Conservation (phyloP, 2,329 filamentous ascomycete species). For the Claviceps lovelessii region DNA sequence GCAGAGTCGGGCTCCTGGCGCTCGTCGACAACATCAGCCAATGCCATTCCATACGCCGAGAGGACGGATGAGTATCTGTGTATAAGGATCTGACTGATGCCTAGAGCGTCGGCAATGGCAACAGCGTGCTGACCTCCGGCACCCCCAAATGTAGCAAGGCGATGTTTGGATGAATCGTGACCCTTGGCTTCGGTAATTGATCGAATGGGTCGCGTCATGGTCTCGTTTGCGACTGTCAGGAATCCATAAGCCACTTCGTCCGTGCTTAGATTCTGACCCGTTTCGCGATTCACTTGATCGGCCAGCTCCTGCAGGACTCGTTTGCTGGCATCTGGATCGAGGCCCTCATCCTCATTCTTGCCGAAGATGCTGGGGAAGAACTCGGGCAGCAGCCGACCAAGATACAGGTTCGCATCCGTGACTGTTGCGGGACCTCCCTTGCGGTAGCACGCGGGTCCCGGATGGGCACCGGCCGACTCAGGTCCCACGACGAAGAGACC, state of each 20-base stretch:
- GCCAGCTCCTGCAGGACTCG: slow-evolving; percentile 28
- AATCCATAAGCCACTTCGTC: slow-evolving; percentile 25
- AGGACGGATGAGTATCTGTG: slow-evolving; percentile 31
- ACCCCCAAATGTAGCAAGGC: slow-evolving; percentile 23
- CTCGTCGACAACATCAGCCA: slow-evolving; percentile 41
- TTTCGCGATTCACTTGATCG: slow-evolving; percentile 23
- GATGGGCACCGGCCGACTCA: slow-evolving; percentile 55
- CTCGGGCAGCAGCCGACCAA: slow-evolving; percentile 45
- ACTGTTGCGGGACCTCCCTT: slow-evolving; percentile 58
- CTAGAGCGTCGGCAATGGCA: slow-evolving; percentile 27
- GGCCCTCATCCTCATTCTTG: slow-evolving; percentile 10
- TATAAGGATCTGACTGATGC: slow-evolving; percentile 28
- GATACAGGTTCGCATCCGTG: slow-evolving; percentile 57
- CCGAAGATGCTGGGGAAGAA: slow-evolving; percentile 52
- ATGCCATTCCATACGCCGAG: slow-evolving; percentile 31
- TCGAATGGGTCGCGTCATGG: slow-evolving; percentile 22
- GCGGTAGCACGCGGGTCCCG: slow-evolving; percentile 59
- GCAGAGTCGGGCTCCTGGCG: slow-evolving; percentile 61
- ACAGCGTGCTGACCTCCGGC: slow-evolving; percentile 31
- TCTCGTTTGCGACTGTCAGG: slow-evolving; percentile 22
- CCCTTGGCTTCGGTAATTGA: slow-evolving; percentile 22
- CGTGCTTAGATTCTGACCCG: slow-evolving; percentile 13
- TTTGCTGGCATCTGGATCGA: slow-evolving; percentile 27
- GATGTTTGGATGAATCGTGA: slow-evolving; percentile 20
- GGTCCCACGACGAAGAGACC: slow-evolving; percentile 61